A percentile compares a stretch with the other conserved stretches of the same genome.
phyloP scores from a whole-genome alignment of 148 eudicot genomes.

The Polygonum aviculare region DNA sequence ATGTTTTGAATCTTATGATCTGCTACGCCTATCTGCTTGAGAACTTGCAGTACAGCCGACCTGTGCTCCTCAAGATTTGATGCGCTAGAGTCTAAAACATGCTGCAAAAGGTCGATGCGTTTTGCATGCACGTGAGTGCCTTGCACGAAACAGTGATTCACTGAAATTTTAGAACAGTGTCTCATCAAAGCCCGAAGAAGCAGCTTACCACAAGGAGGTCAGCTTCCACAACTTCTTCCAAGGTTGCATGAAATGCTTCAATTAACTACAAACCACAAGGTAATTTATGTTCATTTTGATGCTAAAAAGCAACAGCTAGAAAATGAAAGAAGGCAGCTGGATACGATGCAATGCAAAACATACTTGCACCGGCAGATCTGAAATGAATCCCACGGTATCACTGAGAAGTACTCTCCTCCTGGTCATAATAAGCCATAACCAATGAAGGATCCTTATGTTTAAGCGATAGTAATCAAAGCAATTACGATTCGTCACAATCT shows the following conservation, averaged over 20 bases:
- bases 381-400: conserved; percentile 95
- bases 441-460: neutral
- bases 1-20: conserved; percentile 72
- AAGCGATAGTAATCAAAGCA: neutral
- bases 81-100: conserved; percentile 88
- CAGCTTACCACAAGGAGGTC: conserved; percentile 84
- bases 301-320: neutral
- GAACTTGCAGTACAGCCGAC: conserved; percentile 76
- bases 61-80: conserved; percentile 71
- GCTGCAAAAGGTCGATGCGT: conserved; percentile 32
- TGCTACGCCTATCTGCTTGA: conserved; percentile 71
- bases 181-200: neutral
- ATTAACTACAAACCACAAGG: conserved; percentile 45
- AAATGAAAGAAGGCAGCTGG: neutral
- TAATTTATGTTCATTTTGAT: neutral
- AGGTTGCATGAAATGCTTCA: conserved; percentile 95
- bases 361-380: conserved; percentile 94
- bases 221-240: conserved; percentile 97
- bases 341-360: conserved; percentile 5
- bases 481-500: neutral
- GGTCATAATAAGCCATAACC: conserved; percentile 3
- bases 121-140: neutral
- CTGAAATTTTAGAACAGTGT: neutral
- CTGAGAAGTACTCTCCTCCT: conserved; percentile 90
- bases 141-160: neutral